A percentile compares a stretch with the other conserved stretches of the same genome.
phyloP scores from a whole-genome alignment of 257 asterid genomes.

The Nicotiana tomentosiformis region DNA sequence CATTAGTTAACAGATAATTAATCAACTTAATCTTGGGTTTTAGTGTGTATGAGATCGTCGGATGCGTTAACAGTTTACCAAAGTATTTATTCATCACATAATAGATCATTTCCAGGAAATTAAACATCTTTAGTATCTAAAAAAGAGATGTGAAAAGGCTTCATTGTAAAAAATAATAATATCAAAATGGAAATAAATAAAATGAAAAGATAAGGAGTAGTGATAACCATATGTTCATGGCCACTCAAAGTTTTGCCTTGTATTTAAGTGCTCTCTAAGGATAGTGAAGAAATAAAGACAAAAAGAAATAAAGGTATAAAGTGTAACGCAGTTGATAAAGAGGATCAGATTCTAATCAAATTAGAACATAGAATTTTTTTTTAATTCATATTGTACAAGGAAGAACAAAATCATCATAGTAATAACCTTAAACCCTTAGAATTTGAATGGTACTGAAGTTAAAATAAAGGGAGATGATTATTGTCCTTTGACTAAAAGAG shows the following conservation, averaged over 20 bases:
- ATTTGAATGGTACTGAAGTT: background rate
- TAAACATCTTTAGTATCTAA: background rate
- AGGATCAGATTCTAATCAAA: slow-evolving; percentile 1
- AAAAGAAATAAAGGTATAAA: background rate
- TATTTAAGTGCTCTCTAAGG: background rate
- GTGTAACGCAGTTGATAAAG: background rate
- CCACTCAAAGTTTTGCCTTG: background rate
- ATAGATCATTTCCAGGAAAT: background rate
- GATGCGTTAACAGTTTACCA: background rate
- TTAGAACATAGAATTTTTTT: background rate
- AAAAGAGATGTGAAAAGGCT: background rate
- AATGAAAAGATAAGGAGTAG: background rate
- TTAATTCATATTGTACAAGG: background rate
- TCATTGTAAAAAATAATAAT: too few species aligned
- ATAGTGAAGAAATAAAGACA: background rate
- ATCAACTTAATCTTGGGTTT: background rate
- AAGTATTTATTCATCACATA: background rate
- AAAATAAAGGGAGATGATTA: background rate
- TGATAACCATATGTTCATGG: background rate
- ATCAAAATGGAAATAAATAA: background rate
- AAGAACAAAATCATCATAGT: background rate
- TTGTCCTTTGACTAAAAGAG: background rate
- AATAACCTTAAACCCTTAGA: background rate
- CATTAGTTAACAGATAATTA: background rate
- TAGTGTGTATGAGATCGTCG: background rate